phyloP scores from a whole-genome alignment of 495 filamentous ascomycete species.

The Aspergillus bridgeri region DNA sequence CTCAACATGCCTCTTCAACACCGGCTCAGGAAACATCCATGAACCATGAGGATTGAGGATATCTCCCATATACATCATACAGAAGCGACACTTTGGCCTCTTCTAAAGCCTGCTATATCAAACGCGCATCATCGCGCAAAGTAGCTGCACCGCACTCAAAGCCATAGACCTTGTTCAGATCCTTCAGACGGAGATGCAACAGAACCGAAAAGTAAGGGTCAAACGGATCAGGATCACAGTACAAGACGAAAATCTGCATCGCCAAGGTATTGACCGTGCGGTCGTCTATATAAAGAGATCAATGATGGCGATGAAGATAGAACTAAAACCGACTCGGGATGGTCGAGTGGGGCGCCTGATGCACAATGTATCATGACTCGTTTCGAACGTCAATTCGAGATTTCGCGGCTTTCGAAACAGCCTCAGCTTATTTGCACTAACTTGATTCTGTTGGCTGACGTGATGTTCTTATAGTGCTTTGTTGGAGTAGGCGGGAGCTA shows the following conservation, averaged over 20 bases:
- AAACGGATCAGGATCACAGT: background rate
- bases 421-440: too few relatives aligned
- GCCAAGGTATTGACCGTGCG: conserved; percentile 5
- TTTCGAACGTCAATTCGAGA: too few relatives aligned
- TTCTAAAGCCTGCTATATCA: conserved; percentile 8
- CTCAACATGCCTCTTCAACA: background rate
- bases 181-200: conserved; percentile 4
- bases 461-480: too few relatives aligned
- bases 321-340: too few relatives aligned
- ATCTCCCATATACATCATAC: conserved; percentile 7
- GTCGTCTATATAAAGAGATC: too few relatives aligned
- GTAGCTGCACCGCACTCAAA: conserved; percentile 8
- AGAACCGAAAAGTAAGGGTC: conserved; percentile 7
- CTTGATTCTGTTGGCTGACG: too few relatives aligned
- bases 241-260: conserved; percentile 4
- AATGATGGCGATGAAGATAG: too few relatives aligned
- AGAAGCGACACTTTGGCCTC: background rate
- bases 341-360: too few relatives aligned
- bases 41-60: conserved; percentile 15
- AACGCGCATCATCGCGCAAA: conserved; percentile 10
- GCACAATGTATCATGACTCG: too few relatives aligned
- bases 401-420: too few relatives aligned
- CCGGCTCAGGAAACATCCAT: conserved; percentile 8
- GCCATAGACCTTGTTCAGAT: conserved; percentile 11
- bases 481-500: too few relatives aligned